phyloP scores from a whole-genome alignment of 2,329 filamentous ascomycete genomes.

The Xylariomycetidae sp. region DNA sequence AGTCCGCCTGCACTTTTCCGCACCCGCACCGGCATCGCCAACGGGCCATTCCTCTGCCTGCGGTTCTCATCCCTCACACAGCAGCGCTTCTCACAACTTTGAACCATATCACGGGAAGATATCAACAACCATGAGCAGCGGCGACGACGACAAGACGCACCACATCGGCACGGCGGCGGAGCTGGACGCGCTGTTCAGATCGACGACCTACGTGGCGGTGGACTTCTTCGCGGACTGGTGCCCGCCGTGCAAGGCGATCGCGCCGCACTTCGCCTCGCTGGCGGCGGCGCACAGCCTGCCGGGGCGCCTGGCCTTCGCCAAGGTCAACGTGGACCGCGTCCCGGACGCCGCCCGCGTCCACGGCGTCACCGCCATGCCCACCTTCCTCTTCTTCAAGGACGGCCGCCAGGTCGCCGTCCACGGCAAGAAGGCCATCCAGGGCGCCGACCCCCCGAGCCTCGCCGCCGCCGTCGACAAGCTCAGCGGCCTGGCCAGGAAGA shows the following conservation, averaged over 20 bases:
- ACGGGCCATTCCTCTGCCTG: no score
- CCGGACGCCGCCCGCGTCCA: conserved; percentile 44
- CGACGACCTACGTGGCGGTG: conserved; percentile 45
- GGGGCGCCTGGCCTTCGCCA: conserved; percentile 46
- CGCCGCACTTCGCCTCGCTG: conserved; percentile 46
- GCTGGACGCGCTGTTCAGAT: conserved; percentile 42
- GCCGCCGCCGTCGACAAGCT: conserved; percentile 31
- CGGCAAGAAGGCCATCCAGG: conserved; percentile 30
- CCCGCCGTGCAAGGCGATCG: conserved; percentile 54
- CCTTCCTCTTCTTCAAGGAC: conserved; percentile 55
- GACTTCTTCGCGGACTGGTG: conserved; percentile 58
- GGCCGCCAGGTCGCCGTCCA: conserved; percentile 39
- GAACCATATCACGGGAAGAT: no score
- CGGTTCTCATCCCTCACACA: no score
- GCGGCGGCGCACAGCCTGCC: conserved; percentile 33
- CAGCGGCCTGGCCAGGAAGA: conserved; percentile 29
- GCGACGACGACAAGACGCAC: conserved; percentile 19
- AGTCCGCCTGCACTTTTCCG: no score
- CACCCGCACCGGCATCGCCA: no score
- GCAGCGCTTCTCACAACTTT: no score
- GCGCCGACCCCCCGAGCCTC: conserved; percentile 28
- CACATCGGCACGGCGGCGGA: conserved; percentile 38
- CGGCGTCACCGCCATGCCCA: conserved; percentile 50
- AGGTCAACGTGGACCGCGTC: conserved; percentile 52
- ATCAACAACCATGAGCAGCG: conserved; percentile 7